phyloP scores from a whole-genome alignment of 2,329 filamentous ascomycete species.

The Epichloe brachyelytri region DNA sequence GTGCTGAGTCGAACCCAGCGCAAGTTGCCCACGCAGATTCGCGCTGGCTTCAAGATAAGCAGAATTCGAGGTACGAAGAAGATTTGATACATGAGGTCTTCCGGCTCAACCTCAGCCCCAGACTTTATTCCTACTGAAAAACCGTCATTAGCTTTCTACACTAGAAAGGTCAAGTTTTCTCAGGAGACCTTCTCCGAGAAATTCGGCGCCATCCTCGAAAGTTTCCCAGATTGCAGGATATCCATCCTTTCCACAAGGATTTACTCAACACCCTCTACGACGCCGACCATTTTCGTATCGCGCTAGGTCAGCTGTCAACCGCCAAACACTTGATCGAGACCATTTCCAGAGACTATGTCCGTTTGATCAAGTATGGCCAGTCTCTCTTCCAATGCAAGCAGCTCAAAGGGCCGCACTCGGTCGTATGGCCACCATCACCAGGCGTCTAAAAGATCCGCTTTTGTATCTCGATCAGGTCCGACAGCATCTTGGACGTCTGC shows the following conservation, averaged over 20 bases:
- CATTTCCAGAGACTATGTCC: constrained; percentile 90
- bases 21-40: constrained; percentile 87
- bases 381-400: constrained; percentile 98
- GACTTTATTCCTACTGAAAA: neutral
- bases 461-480: constrained; percentile 85
- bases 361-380: constrained; percentile 84
- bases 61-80: constrained; percentile 55
- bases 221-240: constrained; percentile 83
- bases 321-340: constrained; percentile 96
- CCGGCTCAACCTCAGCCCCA: neutral
- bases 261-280: constrained; percentile 95
- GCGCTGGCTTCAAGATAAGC: constrained; percentile 86
- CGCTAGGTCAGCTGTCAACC: constrained; percentile 87
- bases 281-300: constrained; percentile 94
- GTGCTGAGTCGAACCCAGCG: constrained; percentile 88
- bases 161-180: constrained; percentile 95
- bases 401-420: constrained; percentile 90
- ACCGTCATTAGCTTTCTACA: constrained; percentile 61
- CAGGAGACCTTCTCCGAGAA: constrained; percentile 96
- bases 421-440: constrained; percentile 96
- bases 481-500: constrained; percentile 93
- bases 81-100: neutral
- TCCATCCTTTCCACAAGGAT: constrained; percentile 79
- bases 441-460: constrained; percentile 85
- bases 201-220: constrained; percentile 77